Evolutionary conservation across 2,329 filamentous ascomycete genomes (phyloP), one percentile per base, ranked within the genome.

Genomic region (Sclerotinia trifoliorum): DNA sequence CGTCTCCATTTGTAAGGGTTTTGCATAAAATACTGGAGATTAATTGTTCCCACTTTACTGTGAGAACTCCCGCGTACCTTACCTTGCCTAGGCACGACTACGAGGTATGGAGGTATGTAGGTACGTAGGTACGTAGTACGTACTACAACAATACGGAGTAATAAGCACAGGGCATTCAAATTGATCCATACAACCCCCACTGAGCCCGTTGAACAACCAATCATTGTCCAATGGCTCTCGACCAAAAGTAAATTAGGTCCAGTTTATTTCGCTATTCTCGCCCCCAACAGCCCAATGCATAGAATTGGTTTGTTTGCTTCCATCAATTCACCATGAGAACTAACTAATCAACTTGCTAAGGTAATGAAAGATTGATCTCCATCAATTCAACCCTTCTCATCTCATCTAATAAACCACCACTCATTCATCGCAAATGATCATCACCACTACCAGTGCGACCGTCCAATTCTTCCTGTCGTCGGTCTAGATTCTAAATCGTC

Each of bases 1-100:
- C 0, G 39, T 15, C 39, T 42, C 15, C 11, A 61, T 46, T 21
- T 42, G 48, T 8, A 39, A 8, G n/a, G 17, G 21, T 15, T 42
- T 26, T 63, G 61, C 48, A 64, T 64, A 64, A 61, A 35, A 29
- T 19, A 29, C 24, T 64, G 61, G 61, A 64, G 32, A 63, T 63
- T 52, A 5, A 7, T 5, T 63, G 26, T 42, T 63, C n/a, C n/a
- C 44, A 32, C 42, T n/a, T n/a, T 42, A 8, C 26, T 24, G 11
- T n/a, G 6, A 13, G 1, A 21, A 21, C 5, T 19, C 29, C 11
- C 21, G 2, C 32, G 39, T 42, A 42, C 46, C 60, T 52, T 51
- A 32, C 52, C 29, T n/a, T n/a, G n/a, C n/a, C n/a, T n/a, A n/a
- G n/a, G n/a, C n/a, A n/a, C n/a, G n/a, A n/a, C n/a, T n/a, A n/a